These are phyloP conservation scores for Diospyros lotus DNA, from an alignment of 148 eudicot species.

Conservation along the genomic window DNA sequence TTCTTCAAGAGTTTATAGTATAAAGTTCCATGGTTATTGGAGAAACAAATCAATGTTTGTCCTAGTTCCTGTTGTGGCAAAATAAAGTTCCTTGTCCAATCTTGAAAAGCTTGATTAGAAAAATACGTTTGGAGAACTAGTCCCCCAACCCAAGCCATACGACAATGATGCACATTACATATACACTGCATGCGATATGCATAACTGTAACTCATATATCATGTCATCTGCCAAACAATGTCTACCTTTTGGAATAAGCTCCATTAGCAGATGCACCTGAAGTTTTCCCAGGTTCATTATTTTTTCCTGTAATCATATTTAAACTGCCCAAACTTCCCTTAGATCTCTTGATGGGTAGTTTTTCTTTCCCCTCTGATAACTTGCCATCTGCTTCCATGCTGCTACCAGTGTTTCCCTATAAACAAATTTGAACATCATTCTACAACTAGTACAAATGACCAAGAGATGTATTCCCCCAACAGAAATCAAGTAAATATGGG, in stretches of 20 bases:
- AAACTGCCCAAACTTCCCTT: slow-evolving; percentile 95
- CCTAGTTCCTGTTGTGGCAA: too few relatives aligned
- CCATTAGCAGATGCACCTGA: slow-evolving; percentile 65
- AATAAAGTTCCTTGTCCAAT: neutral
- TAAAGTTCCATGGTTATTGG: too few relatives aligned
- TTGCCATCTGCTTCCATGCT: slow-evolving; percentile 69
- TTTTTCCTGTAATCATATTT: slow-evolving; percentile 89
- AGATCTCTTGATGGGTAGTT: slow-evolving; percentile 90
- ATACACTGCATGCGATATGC: too few relatives aligned
- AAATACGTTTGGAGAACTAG: neutral
- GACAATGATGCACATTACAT: neutral
- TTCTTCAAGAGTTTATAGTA: too few relatives aligned
- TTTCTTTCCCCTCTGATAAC: slow-evolving; percentile 83
- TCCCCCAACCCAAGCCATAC: neutral
- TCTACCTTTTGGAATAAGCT: slow-evolving; percentile 79
- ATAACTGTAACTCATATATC: too few relatives aligned
- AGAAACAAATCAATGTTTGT: too few relatives aligned
- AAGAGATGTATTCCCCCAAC: neutral
- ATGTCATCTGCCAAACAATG: neutral
- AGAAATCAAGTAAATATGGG: neutral
- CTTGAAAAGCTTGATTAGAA: neutral
- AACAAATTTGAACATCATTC: slow-evolving; percentile 14
- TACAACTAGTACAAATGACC: neutral
- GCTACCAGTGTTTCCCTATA: slow-evolving; percentile 61
- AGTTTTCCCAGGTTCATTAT: slow-evolving; percentile 61